A percentile compares a stretch with the other conserved stretches of the same genome.
Evolutionary conservation across 2,329 filamentous ascomycete species (phyloP).

Genomic region (Gliomastix tumulicola): DNA sequence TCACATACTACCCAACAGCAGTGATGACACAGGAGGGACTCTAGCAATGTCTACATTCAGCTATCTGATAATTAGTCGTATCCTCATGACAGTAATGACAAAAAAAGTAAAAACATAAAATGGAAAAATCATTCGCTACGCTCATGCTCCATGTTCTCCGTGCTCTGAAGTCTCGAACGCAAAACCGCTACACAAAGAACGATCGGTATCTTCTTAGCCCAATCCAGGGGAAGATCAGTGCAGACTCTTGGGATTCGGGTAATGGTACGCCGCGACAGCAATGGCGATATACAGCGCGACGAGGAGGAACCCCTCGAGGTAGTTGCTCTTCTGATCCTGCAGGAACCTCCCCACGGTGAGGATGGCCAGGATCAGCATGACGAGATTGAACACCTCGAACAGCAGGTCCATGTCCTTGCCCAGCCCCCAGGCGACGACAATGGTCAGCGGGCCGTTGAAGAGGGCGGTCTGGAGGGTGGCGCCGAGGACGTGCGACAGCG

Average conservation of each 20-base stretch:
- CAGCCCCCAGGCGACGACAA: slow-evolving; percentile 79
- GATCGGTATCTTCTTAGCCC: too few relatives aligned
- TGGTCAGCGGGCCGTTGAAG: slow-evolving; percentile 76
- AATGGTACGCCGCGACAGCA: slow-evolving; percentile 51
- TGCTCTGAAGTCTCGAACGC: too few relatives aligned
- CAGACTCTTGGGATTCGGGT: slow-evolving; percentile 34
- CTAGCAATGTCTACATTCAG: too few relatives aligned
- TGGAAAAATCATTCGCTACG: neutral
- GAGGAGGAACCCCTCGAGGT: slow-evolving; percentile 77
- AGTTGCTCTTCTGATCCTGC: slow-evolving; percentile 83
- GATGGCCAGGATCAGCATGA: slow-evolving; percentile 75
- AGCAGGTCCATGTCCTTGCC: slow-evolving; percentile 66
- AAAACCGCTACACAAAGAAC: neutral
- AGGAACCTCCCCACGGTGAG: slow-evolving; percentile 84
- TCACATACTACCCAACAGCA: too few relatives aligned
- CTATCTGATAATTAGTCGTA: too few relatives aligned
- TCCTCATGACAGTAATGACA: too few relatives aligned
- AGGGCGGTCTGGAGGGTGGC: slow-evolving; percentile 85
- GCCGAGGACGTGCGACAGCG: slow-evolving; percentile 77
- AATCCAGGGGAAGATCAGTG: too few relatives aligned
- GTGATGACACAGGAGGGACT: too few relatives aligned
- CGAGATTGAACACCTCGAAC: slow-evolving; percentile 82
- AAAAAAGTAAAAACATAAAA: neutral
- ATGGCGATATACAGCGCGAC: slow-evolving; percentile 60
- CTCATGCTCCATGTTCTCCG: neutral